phyloP scores from a whole-genome alignment of 768 basidiomycete genomes.

The Mycena leptocephala region DNA sequence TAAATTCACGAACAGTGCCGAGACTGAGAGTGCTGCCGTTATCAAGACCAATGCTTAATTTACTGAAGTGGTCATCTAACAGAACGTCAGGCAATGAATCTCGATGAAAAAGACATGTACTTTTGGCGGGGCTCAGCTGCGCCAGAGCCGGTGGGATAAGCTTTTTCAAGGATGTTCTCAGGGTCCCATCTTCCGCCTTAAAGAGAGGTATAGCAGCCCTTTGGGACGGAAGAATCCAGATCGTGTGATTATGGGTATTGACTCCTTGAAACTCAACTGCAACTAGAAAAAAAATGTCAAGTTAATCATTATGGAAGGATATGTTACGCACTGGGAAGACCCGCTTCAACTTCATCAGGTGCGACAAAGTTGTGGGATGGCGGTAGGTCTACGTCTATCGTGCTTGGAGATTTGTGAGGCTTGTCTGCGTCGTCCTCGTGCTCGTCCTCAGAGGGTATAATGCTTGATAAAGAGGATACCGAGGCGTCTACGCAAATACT shows the following conservation, averaged over 20 bases:
- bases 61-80: not conserved
- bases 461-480: too few relatives aligned
- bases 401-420: not conserved
- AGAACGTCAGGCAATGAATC: not conserved
- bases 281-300: not conserved
- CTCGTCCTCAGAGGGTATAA: too few relatives aligned
- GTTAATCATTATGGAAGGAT: not conserved
- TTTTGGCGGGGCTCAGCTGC: not conserved
- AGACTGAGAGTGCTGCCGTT: not conserved
- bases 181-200: not conserved
- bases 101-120: not conserved
- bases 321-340: not conserved
- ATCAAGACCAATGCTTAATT: not conserved
- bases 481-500: not conserved
- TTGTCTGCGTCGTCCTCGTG: not conserved
- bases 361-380: not conserved
- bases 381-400: not conserved
- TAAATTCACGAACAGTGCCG: not conserved
- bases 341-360: not conserved
- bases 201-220: not conserved
- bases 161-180: not conserved
- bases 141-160: not conserved
- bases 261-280: not conserved
- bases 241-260: not conserved
- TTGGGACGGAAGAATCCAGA: not conserved